Evolutionary conservation across 2,329 filamentous ascomycete genomes (phyloP), one percentile per base, ranked within the genome.

Genomic region (Verticillium nubilum): DNA sequence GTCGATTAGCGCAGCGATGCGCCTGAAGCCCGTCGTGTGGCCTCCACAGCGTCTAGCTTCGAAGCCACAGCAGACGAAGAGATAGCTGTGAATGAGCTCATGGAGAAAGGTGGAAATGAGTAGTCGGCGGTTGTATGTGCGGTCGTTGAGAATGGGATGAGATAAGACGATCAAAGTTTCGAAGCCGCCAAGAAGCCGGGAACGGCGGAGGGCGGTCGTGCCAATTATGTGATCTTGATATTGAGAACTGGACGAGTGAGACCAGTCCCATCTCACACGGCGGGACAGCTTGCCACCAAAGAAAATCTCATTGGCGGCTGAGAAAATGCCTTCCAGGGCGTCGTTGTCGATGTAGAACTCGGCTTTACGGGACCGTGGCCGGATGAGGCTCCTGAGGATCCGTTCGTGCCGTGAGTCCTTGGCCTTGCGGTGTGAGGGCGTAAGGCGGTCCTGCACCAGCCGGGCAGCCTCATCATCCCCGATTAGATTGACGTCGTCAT

Each of bases 51-150:
- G 72, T 35, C 79, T 74, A 0, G 85, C 85, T 52, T 79, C 76
- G 67, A 85, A 82, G 4, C 86, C 86, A 64, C 84, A 86, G 57
- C 74, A 76, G 59, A 88, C 80, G 64, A 88, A 88, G 17, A 88
- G 74, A 67, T 86, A 88, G 70, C 85, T 85, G 71, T 88, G 86
- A 54, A 88, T 85, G 65, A 88, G 79, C 71, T 89, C 86, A 67
- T 88, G 86, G 54, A 89, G 67, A 63, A 89, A 87, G 0, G 86
- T 86, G 6, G 83, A 84, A 55, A 88, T 86, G 58, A 88, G 77
- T 17, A 88, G 75, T 6, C 84, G 77, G 5, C 85, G 74, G 67
- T 85, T 86, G 69, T 85, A 88, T 55, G 74, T 77, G 15, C 71
- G 76, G 63, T 82, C 77, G 42, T 74, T 75, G n/a, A 88, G 76